A percentile compares a stretch with the other conserved stretches of the same genome.
These are phyloP conservation scores for Holtermannia corniformis DNA, from an alignment of 768 basidiomycete genomes.

Conservation along the genomic window DNA sequence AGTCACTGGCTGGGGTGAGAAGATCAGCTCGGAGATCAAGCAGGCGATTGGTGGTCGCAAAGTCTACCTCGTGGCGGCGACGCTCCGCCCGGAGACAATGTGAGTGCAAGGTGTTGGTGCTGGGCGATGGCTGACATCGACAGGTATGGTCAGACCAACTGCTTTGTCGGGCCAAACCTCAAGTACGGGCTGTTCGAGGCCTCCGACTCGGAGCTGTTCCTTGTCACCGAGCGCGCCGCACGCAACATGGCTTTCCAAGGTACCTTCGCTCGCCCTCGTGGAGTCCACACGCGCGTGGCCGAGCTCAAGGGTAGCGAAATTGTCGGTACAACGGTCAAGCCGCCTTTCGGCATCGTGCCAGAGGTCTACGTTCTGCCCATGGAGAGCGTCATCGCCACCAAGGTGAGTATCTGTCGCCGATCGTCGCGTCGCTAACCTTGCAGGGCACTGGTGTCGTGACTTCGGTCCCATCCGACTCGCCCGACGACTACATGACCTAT, in stretches of 20 bases:
- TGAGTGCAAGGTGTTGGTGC: constrained; percentile 43
- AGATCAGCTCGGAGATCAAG: constrained; percentile 56
- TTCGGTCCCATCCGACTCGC: constrained; percentile 95
- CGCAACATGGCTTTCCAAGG: constrained; percentile 99
- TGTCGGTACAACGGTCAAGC: constrained; percentile 80
- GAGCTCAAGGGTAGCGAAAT: constrained; percentile 71
- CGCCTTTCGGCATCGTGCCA: constrained; percentile 68
- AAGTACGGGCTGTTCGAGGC: constrained; percentile 85
- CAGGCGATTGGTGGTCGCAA: constrained; percentile 65
- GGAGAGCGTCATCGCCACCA: constrained; percentile 93
- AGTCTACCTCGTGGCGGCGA: constrained; percentile 89
- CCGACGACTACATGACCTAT: constrained; percentile 86
- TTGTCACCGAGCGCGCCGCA: constrained; percentile 79
- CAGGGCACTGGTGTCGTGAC: constrained; percentile 97
- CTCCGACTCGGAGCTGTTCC: constrained; percentile 61
- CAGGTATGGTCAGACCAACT: constrained; percentile 97
- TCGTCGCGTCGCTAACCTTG: constrained; percentile 4
- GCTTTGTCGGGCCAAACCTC: constrained; percentile 82
- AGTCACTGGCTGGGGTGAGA: constrained; percentile 71
- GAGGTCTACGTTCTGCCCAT: constrained; percentile 97
- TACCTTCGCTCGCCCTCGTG: constrained; percentile 57
- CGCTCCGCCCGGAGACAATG: constrained; percentile 95
- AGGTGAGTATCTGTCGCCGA: constrained; percentile 50
- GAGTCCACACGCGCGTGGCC: constrained; percentile 60
- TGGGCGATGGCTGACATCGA: constrained; percentile 1